Percentiles rank a stretch among this genome's conserved stretches.
phyloP scores from a whole-genome alignment of 768 basidiomycete species.

The Lentinus brumalis region DNA sequence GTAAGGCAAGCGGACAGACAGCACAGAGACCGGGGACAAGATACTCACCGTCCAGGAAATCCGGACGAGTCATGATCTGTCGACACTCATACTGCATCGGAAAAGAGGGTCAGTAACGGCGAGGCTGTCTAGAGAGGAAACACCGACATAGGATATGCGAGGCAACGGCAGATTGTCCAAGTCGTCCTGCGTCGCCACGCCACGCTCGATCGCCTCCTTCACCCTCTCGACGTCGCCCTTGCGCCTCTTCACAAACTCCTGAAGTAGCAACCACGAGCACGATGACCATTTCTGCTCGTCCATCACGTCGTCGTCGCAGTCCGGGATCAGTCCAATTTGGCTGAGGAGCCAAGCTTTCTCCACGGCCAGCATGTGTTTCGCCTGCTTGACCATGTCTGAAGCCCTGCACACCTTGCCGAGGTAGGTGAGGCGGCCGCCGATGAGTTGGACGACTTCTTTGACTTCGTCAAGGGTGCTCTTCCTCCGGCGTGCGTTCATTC shows the following conservation, averaged over 20 bases:
- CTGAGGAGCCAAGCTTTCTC: constrained; percentile 83
- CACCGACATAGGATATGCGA: constrained; percentile 57
- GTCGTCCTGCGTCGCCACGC: constrained; percentile 36
- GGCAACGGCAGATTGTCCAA: constrained; percentile 57
- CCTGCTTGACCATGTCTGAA: constrained; percentile 61
- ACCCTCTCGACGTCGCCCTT: constrained; percentile 49
- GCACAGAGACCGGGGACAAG: neutral
- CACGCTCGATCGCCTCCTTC: constrained; percentile 41
- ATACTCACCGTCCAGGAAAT: constrained; percentile 73
- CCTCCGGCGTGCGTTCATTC: constrained; percentile 40
- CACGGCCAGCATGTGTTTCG: constrained; percentile 62
- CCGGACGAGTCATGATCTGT: constrained; percentile 82
- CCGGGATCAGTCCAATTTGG: constrained; percentile 79
- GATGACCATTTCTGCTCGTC: constrained; percentile 90
- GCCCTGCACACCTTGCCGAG: constrained; percentile 66
- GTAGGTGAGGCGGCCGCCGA: constrained; percentile 83
- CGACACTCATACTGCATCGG: constrained; percentile 61
- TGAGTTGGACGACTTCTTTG: constrained; percentile 53
- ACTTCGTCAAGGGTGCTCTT: constrained; percentile 39
- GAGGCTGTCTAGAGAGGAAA: constrained; percentile 14
- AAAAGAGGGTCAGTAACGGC: neutral
- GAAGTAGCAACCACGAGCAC: constrained; percentile 79
- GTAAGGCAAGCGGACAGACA: neutral
- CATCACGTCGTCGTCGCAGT: constrained; percentile 87
- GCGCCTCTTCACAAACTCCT: constrained; percentile 68